Evolutionary conservation across 441 rosid species (phyloP).

Genomic region (Pelargonium fulgidum): DNA sequence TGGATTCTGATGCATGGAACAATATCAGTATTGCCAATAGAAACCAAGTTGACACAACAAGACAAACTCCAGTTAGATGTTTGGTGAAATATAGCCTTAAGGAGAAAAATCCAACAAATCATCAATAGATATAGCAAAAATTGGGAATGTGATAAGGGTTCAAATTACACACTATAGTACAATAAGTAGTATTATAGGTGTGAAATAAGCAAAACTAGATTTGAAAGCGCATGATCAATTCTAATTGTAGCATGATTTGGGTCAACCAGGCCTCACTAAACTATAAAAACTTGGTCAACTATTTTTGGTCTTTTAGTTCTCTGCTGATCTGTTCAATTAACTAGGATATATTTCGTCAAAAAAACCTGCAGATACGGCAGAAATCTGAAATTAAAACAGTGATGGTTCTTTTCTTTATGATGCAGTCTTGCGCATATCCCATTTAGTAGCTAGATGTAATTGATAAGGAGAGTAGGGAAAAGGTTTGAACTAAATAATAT

Average conservation of each 20-base stretch:
- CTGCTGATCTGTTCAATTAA: neutral
- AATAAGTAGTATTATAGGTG: neutral
- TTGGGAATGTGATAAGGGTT: slow-evolving; percentile 1
- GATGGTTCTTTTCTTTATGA: neutral
- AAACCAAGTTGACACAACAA: neutral
- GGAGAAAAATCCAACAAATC: slow-evolving; percentile 6
- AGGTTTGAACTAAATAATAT: too few relatives aligned
- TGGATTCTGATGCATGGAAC: slow-evolving; percentile 1
- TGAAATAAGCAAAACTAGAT: neutral
- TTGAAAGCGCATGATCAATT: neutral
- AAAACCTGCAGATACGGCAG: neutral
- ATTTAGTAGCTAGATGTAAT: too few relatives aligned
- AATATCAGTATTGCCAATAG: neutral
- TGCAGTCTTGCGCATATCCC: too few relatives aligned
- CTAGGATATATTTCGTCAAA: neutral
- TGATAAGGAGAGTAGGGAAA: too few relatives aligned
- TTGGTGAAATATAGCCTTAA: neutral
- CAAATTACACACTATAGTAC: too few relatives aligned
- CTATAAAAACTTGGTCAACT: neutral
- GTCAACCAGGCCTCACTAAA: neutral
- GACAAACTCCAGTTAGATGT: neutral
- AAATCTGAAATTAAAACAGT: neutral
- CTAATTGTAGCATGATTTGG: neutral
- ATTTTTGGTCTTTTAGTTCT: neutral
- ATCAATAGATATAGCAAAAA: neutral